Percentiles rank a stretch among this genome's conserved stretches.
Evolutionary conservation across 2,329 filamentous ascomycete genomes (phyloP).

Genomic region (Geoglossum cookeanum): DNA sequence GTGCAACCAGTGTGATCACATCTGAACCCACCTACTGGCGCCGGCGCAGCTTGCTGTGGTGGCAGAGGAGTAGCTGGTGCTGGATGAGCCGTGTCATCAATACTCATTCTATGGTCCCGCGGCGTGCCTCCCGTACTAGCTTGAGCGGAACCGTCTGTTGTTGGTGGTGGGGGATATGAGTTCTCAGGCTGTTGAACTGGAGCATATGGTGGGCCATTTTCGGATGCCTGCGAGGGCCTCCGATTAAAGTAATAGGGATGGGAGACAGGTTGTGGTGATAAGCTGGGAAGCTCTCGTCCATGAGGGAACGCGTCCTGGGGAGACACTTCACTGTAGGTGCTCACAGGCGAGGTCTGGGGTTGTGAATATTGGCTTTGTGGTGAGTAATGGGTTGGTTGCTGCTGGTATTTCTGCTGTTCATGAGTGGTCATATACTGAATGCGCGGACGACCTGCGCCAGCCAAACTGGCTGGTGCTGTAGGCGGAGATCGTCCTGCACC

Average conservation of each 20-base stretch:
- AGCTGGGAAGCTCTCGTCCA: not conserved
- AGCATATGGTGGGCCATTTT: slow-evolving; percentile 15
- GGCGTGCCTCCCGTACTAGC: slow-evolving; percentile 13
- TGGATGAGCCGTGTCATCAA: slow-evolving; percentile 34
- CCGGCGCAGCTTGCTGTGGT: not conserved
- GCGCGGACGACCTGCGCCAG: not conserved
- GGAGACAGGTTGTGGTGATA: slow-evolving; percentile 7
- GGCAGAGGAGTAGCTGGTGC: slow-evolving; percentile 10
- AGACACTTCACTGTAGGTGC: not conserved
- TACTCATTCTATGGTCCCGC: slow-evolving; percentile 36
- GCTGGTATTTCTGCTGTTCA: not conserved
- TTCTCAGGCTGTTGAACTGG: slow-evolving; percentile 16
- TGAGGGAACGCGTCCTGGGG: not conserved
- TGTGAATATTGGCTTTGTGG: not conserved
- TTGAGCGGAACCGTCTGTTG: slow-evolving; percentile 1
- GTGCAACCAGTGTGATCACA: slow-evolving; percentile 46
- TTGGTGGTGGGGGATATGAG: slow-evolving; percentile 11
- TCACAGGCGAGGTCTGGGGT: not conserved
- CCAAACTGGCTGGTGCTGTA: not conserved
- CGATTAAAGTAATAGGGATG: slow-evolving; percentile 4
- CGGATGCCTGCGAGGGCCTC: slow-evolving; percentile 19
- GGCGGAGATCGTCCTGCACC: not conserved
- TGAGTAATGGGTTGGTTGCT: not conserved
- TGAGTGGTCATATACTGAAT: not conserved
- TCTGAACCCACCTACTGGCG: slow-evolving; percentile 32